These are phyloP conservation scores for Hansenula anomala DNA, from an alignment of 1,139 yeast genomes.

Conservation along the genomic window DNA sequence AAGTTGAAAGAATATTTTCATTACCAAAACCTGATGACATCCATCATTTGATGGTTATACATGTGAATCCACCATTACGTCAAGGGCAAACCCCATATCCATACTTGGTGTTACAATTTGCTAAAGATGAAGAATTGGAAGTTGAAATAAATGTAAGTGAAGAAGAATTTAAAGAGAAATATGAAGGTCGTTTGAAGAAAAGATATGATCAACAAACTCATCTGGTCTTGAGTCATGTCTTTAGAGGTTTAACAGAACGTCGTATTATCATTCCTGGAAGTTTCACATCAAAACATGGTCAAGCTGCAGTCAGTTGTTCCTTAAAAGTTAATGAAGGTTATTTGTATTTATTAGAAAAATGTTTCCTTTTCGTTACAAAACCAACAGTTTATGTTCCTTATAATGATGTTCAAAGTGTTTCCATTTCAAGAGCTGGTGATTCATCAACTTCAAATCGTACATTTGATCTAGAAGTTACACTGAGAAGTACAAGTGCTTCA, in stretches of 20 bases:
- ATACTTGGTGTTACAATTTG: conserved; percentile 83
- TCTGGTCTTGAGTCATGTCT: conserved; percentile 81
- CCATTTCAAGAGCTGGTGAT: conserved; percentile 86
- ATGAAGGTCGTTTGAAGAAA: conserved; percentile 70
- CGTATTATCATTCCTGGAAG: conserved; percentile 86
- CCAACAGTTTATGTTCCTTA: conserved; percentile 92
- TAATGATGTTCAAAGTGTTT: conserved; percentile 69
- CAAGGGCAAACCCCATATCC: conserved; percentile 98
- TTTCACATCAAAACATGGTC: conserved; percentile 64
- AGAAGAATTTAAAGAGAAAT: conserved; percentile 71
- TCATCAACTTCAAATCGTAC: conserved; percentile 81
- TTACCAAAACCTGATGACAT: conserved; percentile 93
- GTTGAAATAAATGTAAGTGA: conserved; percentile 84
- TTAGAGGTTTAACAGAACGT: conserved; percentile 86
- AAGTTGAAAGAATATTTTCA: conserved; percentile 85
- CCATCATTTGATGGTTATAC: conserved; percentile 82
- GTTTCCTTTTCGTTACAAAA: conserved; percentile 86
- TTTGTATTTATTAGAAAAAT: conserved; percentile 84
- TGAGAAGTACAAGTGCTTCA: conserved; percentile 61
- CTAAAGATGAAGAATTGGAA: conserved; percentile 86
- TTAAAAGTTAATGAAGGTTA: conserved; percentile 95
- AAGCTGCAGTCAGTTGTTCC: conserved; percentile 87
- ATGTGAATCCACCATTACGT: conserved; percentile 89
- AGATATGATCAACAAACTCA: conserved; percentile 83
- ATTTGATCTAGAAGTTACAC: conserved; percentile 79